Base-by-base conservation (phyloP, 1,284 basidiomycete genomes). In the Ceratobasidium sp. region DNA sequence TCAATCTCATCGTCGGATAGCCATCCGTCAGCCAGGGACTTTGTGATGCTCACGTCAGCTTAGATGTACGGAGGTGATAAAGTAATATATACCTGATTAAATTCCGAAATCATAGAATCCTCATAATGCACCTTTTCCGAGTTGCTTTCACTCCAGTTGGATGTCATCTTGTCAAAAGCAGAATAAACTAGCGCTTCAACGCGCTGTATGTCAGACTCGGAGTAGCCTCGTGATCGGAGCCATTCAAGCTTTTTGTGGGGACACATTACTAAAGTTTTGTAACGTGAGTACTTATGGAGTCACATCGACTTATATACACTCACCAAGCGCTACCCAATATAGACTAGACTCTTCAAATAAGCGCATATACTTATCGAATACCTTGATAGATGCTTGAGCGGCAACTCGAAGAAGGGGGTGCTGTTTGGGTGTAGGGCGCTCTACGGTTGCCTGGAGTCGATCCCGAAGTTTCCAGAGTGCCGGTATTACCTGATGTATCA, bases 261-360 rank as follows among this genome's bases (percentile, higher is more conserved):
- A 68, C 66, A 68, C 66, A 68, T 68, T 1, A 68, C 48, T 68
- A 26, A 20, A 33, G n/a, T n/a, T n/a, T n/a, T n/a, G n/a, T n/a
- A n/a, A n/a, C n/a, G n/a, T n/a, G n/a, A n/a, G n/a, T n/a, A n/a
- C n/a, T n/a, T n/a, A n/a, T n/a, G n/a, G n/a, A n/a, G n/a, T n/a
- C n/a, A n/a, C n/a, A n/a, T n/a, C n/a, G n/a, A n/a, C n/a, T n/a
- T n/a, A n/a, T n/a, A n/a, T 13, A 46, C 44, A 57, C 54, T 57
- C n/a, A 57, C 54, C 54, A 7, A 57, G 54, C 17, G 54, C 54
- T 6, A 28, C 26, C 54, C 54, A 57, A 28, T 57, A 57, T 20
- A 57, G n/a, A 20, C 54, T 57, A 28, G 54, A 57, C 5, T 57
- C 54, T 20, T 57, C 54, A 57, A 57, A 57, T 20, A 57, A 28